Percentiles rank a stretch among this genome's conserved stretches.
Evolutionary conservation across 139 green algal species (phyloP).

Genomic region (Edaphochlamys debaryana): DNA sequence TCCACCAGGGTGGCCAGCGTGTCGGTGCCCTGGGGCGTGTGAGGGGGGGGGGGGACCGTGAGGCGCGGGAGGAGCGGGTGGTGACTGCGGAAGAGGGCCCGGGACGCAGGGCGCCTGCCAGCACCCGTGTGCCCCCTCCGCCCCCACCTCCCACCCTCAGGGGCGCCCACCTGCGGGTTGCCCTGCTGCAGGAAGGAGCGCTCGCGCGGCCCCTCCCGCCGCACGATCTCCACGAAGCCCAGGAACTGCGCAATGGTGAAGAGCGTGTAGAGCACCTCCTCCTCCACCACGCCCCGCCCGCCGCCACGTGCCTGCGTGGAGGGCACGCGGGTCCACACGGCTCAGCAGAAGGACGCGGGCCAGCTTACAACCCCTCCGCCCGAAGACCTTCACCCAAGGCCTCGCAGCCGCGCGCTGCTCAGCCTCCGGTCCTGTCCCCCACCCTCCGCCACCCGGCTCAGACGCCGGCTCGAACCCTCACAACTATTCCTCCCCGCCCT

Average conservation of each 20-base stretch:
- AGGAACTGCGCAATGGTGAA: slow-evolving; percentile 65
- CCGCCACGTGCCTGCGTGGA: slow-evolving; percentile 56
- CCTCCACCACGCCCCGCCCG: not conserved
- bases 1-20: slow-evolving; percentile 75
- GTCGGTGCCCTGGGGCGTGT: slow-evolving; percentile 54
- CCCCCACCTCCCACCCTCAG: not conserved
- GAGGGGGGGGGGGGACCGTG: slow-evolving; percentile 19
- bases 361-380: too few species aligned
- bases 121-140: too few species aligned
- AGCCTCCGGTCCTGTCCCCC: not conserved
- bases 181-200: slow-evolving; percentile 61
- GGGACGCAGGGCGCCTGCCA: too few species aligned
- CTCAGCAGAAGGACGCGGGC: too few species aligned
- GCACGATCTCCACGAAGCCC: slow-evolving; percentile 77
- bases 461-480: slow-evolving; percentile 2
- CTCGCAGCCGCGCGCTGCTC: slow-evolving; percentile 63
- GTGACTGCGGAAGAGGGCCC: not conserved
- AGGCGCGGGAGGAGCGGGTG: not conserved
- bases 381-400: too few species aligned
- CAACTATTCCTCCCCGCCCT: slow-evolving; percentile 31
- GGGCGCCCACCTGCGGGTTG: slow-evolving; percentile 38
- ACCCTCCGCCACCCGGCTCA: slow-evolving; percentile 41
- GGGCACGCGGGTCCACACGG: too few species aligned
- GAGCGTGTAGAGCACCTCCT: slow-evolving; percentile 17
- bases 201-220: slow-evolving; percentile 74